A percentile compares a stretch with the other conserved stretches of the same genome.
Conservation (phyloP, 2,329 filamentous ascomycete species). For the Verticillium tricorpus region DNA sequence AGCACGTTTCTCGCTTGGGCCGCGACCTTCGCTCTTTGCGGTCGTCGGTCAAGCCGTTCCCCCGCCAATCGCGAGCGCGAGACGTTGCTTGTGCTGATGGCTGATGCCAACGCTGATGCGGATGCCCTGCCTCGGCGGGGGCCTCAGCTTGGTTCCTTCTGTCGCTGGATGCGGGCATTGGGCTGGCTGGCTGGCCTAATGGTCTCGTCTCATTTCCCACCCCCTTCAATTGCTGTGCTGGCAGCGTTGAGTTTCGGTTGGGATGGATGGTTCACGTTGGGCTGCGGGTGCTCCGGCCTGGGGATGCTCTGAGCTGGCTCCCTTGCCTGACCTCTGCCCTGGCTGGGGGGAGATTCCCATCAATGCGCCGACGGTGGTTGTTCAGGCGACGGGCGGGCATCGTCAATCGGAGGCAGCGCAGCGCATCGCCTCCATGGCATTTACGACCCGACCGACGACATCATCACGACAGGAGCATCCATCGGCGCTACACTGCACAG, state of each 20-base stretch:
- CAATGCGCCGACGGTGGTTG: background rate
- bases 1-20: background rate
- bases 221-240: background rate
- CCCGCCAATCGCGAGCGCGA: background rate
- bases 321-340: background rate
- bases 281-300: background rate
- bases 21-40: background rate
- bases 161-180: background rate
- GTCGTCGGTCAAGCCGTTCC: background rate
- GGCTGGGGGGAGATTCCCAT: background rate
- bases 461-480: background rate
- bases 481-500: background rate
- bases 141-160: background rate
- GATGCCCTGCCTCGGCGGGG: background rate
- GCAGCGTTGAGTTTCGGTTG: background rate
- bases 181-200: background rate
- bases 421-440: background rate
- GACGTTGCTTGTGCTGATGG: background rate
- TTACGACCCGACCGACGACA: background rate
- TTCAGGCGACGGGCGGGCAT: background rate
- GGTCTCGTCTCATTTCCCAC: background rate
- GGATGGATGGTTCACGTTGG: background rate
- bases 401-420: background rate
- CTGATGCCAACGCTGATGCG: background rate
- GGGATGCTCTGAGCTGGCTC: background rate